Evolutionary conservation across 768 basidiomycete species (phyloP), one percentile per base, ranked within the genome.

Genomic region (Hortiboletus flavorubellus): DNA sequence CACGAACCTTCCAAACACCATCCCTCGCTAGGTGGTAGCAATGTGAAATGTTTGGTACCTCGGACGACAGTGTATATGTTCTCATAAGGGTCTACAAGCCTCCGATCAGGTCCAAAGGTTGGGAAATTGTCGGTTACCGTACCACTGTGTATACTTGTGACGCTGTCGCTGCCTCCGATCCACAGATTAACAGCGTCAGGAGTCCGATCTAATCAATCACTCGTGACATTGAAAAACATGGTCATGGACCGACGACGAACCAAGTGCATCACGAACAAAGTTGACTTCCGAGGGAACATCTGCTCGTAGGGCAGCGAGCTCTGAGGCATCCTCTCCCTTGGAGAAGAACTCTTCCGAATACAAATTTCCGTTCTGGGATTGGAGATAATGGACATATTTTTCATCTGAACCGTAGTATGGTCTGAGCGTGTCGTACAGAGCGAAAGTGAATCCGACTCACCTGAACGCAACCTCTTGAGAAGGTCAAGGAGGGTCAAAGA

Each of bases 181-280:
- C 94, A 98, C 18, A 98, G 65, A 66, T 97, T 97, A 3, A 93
- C 92, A 6, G 93, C 94, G 64, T 98, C 95, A 0, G 94, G 91
- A 16, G 73, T 60, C 59, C 73, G 76, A 37, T 80, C 89, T 87
- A 34, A 43, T 45, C 42, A 9, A 30, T 49, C 4, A 29, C 29
- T 59, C 35, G 51, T 49, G 39, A 42, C 8, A 30, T 23, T n/a
- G 6, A 1, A 31, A 33, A 15, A 35, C 34, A 53, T 21, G 14
- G 53, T 21, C 29, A 44, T 33, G 49, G 12, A 40, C 11, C 14
- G 43, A 56, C 29, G 10, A 71, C 79, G 40, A 63, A 93, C 92
- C 91, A 33, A 93, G 73, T 8, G 89, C 91, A 60, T 88, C 84
- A 42, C 78, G 83, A 64, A 89, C 89, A 83, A 89, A 95, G 3